Percentiles rank a stretch among this genome's conserved stretches.
Conservation (phyloP, 768 basidiomycete genomes). For the Strobilomyces dryophilus region DNA sequence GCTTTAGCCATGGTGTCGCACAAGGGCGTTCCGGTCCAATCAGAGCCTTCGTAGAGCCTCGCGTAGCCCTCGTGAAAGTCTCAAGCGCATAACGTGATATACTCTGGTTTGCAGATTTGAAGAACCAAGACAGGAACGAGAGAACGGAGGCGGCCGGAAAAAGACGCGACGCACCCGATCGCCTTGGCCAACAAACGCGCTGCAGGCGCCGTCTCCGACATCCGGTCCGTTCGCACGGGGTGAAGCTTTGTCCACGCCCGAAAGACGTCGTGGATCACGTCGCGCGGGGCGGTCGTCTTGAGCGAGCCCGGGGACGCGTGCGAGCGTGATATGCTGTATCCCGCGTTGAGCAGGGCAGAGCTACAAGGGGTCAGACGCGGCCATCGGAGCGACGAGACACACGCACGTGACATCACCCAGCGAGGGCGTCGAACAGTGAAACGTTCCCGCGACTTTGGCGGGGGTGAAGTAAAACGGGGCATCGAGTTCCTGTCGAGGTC, state of each 20-base stretch:
- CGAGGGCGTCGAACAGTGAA: slow-evolving; percentile 77
- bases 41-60: too few species aligned
- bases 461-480: slow-evolving; percentile 88
- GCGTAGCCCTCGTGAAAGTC: too few species aligned
- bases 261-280: slow-evolving; percentile 75
- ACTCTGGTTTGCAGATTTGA: too few species aligned
- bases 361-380: slow-evolving; percentile 35
- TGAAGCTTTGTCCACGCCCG: slow-evolving; percentile 79
- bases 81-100: too few species aligned
- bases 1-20: too few species aligned
- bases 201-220: slow-evolving; percentile 71
- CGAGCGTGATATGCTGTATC: slow-evolving; percentile 82
- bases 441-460: slow-evolving; percentile 68
- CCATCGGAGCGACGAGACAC: background rate
- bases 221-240: slow-evolving; percentile 82
- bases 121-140: background rate
- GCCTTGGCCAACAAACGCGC: slow-evolving; percentile 63
- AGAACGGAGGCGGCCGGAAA: background rate
- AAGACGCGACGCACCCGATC: slow-evolving; percentile 47
- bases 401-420: slow-evolving; percentile 73
- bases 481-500: slow-evolving; percentile 57
- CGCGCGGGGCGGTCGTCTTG: slow-evolving; percentile 78
- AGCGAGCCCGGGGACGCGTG: slow-evolving; percentile 87
- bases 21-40: too few species aligned
- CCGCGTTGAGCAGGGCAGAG: slow-evolving; percentile 85